A percentile compares a stretch with the other conserved stretches of the same genome.
Conservation (phyloP, 352 stramenopile genomes). For the Saprolegnia diclina region DNA sequence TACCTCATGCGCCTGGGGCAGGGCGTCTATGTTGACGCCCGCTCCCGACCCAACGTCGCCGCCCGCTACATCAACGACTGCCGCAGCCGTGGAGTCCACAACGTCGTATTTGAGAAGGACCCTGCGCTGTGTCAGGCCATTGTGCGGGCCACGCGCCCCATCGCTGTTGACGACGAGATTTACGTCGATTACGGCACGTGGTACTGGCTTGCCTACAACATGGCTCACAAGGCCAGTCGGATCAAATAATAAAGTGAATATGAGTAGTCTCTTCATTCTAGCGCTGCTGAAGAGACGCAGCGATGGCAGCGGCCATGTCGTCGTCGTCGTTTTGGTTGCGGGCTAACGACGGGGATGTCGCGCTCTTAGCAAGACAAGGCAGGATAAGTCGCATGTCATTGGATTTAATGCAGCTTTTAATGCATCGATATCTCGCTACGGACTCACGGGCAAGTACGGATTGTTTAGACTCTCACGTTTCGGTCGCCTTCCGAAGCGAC, state of each 20-base stretch:
- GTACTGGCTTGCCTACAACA: slow-evolving; percentile 77
- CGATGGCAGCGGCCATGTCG: slow-evolving; percentile 59
- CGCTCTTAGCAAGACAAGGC: slow-evolving; percentile 17
- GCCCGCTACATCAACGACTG: slow-evolving; percentile 83
- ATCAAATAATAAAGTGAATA: slow-evolving; percentile 30
- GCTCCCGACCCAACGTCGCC: slow-evolving; percentile 39
- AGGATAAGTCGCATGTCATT: neutral
- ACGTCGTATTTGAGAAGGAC: slow-evolving; percentile 69
- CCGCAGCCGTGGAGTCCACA: slow-evolving; percentile 46
- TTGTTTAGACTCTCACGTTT: slow-evolving; percentile 30
- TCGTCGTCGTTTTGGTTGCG: slow-evolving; percentile 50
- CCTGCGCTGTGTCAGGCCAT: slow-evolving; percentile 42
- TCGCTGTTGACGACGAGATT: slow-evolving; percentile 54
- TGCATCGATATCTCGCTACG: neutral
- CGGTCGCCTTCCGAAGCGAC: slow-evolving; percentile 6
- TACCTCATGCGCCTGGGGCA: slow-evolving; percentile 80
- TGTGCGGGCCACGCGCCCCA: slow-evolving; percentile 57
- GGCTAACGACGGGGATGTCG: slow-evolving; percentile 29
- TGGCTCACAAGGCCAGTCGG: slow-evolving; percentile 50
- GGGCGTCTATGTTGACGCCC: slow-evolving; percentile 69
- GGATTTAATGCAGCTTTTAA: neutral
- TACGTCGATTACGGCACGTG: slow-evolving; percentile 79
- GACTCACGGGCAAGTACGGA: no score
- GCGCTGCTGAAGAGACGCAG: slow-evolving; percentile 56
- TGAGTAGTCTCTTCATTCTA: slow-evolving; percentile 31